These are phyloP conservation scores for Ogataea paraovalis DNA, from an alignment of 805 yeast species.

Conservation along the genomic window DNA sequence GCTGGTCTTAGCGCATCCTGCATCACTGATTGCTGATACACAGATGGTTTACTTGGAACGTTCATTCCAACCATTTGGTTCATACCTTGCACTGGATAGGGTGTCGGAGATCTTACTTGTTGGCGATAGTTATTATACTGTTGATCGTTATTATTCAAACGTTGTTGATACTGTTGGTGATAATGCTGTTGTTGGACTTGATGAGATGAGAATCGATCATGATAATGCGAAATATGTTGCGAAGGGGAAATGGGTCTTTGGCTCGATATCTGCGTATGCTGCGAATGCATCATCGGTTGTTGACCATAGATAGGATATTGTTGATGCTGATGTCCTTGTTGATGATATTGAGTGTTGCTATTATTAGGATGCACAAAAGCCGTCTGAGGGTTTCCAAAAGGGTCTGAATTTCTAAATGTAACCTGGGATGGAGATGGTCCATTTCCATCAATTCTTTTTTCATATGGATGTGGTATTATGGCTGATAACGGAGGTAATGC, in stretches of 20 bases:
- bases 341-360: not conserved
- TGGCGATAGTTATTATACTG: not conserved
- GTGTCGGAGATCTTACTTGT: not conserved
- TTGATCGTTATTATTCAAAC: not conserved
- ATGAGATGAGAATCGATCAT: not conserved
- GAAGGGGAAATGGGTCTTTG: constrained; percentile 1
- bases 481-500: constrained; percentile 33
- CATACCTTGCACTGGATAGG: not conserved
- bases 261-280: not conserved
- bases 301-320: not conserved
- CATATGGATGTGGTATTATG: constrained; percentile 1
- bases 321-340: not conserved
- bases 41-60: not conserved
- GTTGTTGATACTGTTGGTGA: not conserved
- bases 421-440: not conserved
- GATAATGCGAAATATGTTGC: not conserved
- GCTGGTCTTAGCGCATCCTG: constrained; percentile 1
- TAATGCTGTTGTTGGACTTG: not conserved
- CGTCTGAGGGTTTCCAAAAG: not conserved
- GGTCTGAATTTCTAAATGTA: not conserved
- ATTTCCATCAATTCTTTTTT: not conserved
- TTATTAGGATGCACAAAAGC: not conserved
- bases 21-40: constrained; percentile 1
- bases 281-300: not conserved
- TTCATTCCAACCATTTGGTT: not conserved